Evolutionary conservation across 2,329 filamentous ascomycete species (phyloP), one percentile per base, ranked within the genome.

Genomic region (Fusarium kyushuense): DNA sequence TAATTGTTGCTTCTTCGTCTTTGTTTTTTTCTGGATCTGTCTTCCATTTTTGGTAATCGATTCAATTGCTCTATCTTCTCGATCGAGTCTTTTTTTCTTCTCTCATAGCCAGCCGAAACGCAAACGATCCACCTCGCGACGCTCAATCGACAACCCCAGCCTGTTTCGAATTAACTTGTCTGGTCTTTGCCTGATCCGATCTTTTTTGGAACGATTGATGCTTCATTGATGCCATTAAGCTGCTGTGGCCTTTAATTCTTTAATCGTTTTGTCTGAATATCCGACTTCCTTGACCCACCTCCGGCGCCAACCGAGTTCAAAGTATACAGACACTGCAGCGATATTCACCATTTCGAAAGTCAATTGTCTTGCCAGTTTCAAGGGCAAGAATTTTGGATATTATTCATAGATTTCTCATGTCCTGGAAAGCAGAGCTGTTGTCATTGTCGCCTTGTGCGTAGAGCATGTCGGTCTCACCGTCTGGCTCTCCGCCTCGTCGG

Each of bases 381-480:
- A 54, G 29, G 60, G 45, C 54, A 70, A 58, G 52, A 38, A 45
- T 49, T 53, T 47, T 30, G 19, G 33, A 38, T 33, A 30, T 47
- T 56, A 25, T 60, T 55, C 21, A 53, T 56, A 32, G 32, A 49
- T 40, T 63, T 56, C 46, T 58, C 58, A 71, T 75, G 70, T 65
- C 57, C 69, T 72, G 68, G 57, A 64, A 54, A 69, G 43, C 49
- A 63, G 58, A 49, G 32, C 35, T 23, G 57, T 59, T 63, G 61
- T 69, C 25, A 58, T 54, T 63, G 63, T 71, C 65, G 69, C 61
- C 65, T 54, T 62, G 71, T 72, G 74, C 72, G 72, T 69, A 73
- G 72, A 77, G 75, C 71, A 78, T 78, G 76, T 72, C 75, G 67
- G 72, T 70, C 48, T 73, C 75, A 67, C 76, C 74, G 70, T 60